phyloP scores from a whole-genome alignment of 106 monocot genomes.

The Dendrobium huoshanense region DNA sequence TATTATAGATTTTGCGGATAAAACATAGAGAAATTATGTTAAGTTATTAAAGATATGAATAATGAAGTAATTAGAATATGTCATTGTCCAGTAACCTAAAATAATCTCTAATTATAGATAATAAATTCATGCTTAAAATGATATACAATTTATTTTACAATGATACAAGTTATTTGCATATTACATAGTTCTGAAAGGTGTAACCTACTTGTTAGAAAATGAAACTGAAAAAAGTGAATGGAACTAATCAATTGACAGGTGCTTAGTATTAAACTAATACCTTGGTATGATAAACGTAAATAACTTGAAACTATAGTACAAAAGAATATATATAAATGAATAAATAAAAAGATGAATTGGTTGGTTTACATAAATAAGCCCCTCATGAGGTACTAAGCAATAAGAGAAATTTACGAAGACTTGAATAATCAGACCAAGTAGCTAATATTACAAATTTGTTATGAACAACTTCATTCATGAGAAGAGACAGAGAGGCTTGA shows the following conservation, averaged over 20 bases:
- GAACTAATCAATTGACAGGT: too few relatives aligned
- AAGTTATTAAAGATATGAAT: too few relatives aligned
- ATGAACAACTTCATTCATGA: background rate
- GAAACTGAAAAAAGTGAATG: too few relatives aligned
- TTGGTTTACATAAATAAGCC: background rate
- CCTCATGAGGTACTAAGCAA: background rate
- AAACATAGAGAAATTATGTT: too few relatives aligned
- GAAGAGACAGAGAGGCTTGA: background rate
- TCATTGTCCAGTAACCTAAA: too few relatives aligned
- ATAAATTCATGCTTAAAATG: background rate
- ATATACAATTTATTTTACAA: background rate
- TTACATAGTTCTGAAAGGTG: background rate
- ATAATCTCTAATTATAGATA: too few relatives aligned
- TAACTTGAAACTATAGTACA: background rate
- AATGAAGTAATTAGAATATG: too few relatives aligned
- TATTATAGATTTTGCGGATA: too few relatives aligned
- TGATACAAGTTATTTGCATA: background rate
- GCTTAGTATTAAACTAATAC: too few relatives aligned
- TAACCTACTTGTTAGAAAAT: too few relatives aligned
- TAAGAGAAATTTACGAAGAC: background rate
- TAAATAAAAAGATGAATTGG: background rate
- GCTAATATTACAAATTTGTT: background rate
- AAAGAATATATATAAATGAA: background rate
- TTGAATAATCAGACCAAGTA: background rate
- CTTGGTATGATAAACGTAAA: background rate